phyloP scores from a whole-genome alignment of 306 rosid genomes.

The Leucaena leucocephala region DNA sequence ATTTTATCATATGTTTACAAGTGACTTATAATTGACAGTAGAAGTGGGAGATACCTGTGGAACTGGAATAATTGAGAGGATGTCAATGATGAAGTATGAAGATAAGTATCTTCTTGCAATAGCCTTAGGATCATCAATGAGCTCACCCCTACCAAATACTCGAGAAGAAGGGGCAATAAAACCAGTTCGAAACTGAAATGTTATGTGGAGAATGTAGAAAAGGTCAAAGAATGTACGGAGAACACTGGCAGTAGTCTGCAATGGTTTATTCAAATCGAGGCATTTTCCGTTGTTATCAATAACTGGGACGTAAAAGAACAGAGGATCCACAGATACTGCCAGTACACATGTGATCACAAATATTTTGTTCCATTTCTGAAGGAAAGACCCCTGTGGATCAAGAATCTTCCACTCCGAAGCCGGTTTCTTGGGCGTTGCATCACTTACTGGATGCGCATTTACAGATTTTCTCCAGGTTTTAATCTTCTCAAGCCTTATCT shows the following conservation, averaged over 20 bases:
- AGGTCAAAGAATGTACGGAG: slow-evolving; percentile 80
- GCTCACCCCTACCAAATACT: slow-evolving; percentile 86
- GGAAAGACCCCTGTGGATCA: slow-evolving; percentile 75
- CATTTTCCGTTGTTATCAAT: slow-evolving; percentile 32
- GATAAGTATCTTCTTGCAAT: slow-evolving; percentile 73
- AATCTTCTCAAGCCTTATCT: slow-evolving; percentile 32
- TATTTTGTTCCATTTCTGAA: slow-evolving; percentile 87
- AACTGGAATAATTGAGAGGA: slow-evolving; percentile 81
- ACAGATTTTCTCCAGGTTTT: slow-evolving; percentile 35
- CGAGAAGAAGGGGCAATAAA: slow-evolving; percentile 80
- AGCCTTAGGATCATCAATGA: slow-evolving; percentile 56
- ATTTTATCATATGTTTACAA: neutral
- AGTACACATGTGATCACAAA: slow-evolving; percentile 74
- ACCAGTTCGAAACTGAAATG: slow-evolving; percentile 78
- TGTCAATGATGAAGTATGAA: slow-evolving; percentile 71
- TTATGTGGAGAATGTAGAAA: slow-evolving; percentile 69
- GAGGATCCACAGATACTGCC: slow-evolving; percentile 81
- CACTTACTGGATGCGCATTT: slow-evolving; percentile 39
- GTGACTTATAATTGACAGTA: neutral
- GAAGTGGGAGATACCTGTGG: slow-evolving; percentile 70
- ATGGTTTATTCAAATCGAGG: slow-evolving; percentile 36
- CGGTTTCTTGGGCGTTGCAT: slow-evolving; percentile 39
- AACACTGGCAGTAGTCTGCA: slow-evolving; percentile 62
- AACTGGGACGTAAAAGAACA: slow-evolving; percentile 78
- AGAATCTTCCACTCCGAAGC: slow-evolving; percentile 48